Percentiles rank a stretch among this genome's conserved stretches.
These are phyloP conservation scores for Suillus decipiens DNA, from an alignment of 768 basidiomycete genomes.

Conservation along the genomic window DNA sequence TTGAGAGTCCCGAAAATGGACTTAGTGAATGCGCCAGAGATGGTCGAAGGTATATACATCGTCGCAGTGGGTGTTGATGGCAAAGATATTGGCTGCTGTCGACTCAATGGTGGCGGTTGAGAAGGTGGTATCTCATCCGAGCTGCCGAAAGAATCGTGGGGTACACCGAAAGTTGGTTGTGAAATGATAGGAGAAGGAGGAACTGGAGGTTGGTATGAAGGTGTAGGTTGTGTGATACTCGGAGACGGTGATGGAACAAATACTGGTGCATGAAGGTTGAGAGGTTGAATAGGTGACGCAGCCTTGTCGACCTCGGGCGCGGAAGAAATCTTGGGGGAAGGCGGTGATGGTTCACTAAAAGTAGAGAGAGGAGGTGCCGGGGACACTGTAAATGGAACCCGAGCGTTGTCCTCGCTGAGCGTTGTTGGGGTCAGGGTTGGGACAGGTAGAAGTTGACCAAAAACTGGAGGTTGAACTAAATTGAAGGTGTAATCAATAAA, in stretches of 20 bases:
- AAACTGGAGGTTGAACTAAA: slow-evolving; percentile 1
- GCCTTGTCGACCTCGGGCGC: not conserved
- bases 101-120: slow-evolving; percentile 31
- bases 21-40: slow-evolving; percentile 17
- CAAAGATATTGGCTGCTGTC: slow-evolving; percentile 34
- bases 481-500: slow-evolving; percentile 2
- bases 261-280: slow-evolving; percentile 22
- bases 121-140: slow-evolving; percentile 15
- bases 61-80: slow-evolving; percentile 33
- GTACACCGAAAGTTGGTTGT: slow-evolving; percentile 10
- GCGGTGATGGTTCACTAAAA: not conserved
- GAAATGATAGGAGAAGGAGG: slow-evolving; percentile 16
- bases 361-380: too few species aligned
- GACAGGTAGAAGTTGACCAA: not conserved
- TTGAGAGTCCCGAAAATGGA: slow-evolving; percentile 23
- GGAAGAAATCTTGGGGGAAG: not conserved
- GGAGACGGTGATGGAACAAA: slow-evolving; percentile 14
- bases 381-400: not conserved
- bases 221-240: not conserved
- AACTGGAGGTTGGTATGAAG: slow-evolving; percentile 18
- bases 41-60: slow-evolving; percentile 18
- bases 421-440: not conserved
- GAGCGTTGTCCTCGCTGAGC: not conserved
- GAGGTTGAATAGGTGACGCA: slow-evolving; percentile 6
- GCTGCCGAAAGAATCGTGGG: slow-evolving; percentile 1